phyloP scores from a whole-genome alignment of 352 stramenopile species.

The Phytophthora constricta region DNA sequence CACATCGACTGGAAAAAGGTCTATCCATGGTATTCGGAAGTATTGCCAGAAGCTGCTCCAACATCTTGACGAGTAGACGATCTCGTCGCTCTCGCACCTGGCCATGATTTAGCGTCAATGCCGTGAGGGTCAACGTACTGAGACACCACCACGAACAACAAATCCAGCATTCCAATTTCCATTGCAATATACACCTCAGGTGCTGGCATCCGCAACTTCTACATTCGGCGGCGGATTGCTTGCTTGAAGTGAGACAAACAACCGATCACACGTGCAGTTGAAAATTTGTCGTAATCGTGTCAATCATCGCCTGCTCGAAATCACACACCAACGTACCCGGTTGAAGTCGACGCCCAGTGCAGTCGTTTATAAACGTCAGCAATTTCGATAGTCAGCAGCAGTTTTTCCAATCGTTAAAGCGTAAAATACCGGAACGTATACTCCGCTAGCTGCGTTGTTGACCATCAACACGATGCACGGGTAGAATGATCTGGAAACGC shows the following conservation, averaged over 20 bases:
- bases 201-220: background rate
- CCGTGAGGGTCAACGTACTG: background rate
- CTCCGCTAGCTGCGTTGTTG: conserved; percentile 2
- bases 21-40: background rate
- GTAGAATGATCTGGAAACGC: conserved; percentile 11
- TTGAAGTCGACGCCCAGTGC: conserved; percentile 1
- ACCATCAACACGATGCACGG: conserved; percentile 33
- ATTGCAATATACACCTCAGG: background rate
- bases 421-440: conserved; percentile 21
- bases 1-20: background rate
- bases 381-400: conserved; percentile 17
- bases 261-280: conserved; percentile 4
- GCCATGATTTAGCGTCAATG: background rate
- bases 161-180: conserved; percentile 1
- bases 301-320: conserved; percentile 24
- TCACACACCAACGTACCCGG: conserved; percentile 14
- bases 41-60: background rate
- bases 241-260: conserved; percentile 26
- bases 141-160: background rate
- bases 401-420: conserved; percentile 11
- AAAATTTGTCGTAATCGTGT: conserved; percentile 12
- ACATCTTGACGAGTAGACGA: background rate
- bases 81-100: background rate
- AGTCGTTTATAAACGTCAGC: conserved; percentile 12
- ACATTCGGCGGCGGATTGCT: conserved; percentile 7